These are phyloP conservation scores for Rhizopogon sp. DNA, from an alignment of 768 basidiomycete species.

Conservation along the genomic window DNA sequence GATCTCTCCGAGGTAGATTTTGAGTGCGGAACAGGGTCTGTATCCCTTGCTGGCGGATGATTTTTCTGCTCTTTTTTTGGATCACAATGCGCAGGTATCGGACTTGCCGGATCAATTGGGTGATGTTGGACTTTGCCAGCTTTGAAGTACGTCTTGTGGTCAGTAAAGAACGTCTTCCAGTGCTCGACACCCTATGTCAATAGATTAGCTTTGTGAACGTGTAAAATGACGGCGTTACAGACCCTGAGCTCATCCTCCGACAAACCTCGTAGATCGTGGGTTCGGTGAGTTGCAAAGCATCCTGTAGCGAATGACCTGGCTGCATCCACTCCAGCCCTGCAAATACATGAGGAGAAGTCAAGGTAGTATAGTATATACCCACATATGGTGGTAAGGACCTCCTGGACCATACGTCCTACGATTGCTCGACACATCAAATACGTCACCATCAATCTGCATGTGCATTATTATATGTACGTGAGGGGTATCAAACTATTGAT, in stretches of 20 bases:
- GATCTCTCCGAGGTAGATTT: constrained; percentile 3
- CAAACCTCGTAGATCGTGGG: constrained; percentile 86
- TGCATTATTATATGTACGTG: constrained; percentile 2
- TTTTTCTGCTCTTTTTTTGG: constrained; percentile 44
- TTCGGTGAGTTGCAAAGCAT: constrained; percentile 86
- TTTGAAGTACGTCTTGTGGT: constrained; percentile 75
- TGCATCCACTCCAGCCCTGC: constrained; percentile 82
- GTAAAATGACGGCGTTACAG: constrained; percentile 19
- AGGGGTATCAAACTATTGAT: constrained; percentile 3
- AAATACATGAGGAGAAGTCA: constrained; percentile 11
- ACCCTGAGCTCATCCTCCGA: constrained; percentile 67
- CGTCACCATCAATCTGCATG: constrained; percentile 80
- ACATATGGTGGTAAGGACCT: constrained; percentile 77
- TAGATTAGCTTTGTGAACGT: neutral
- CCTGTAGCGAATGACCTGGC: constrained; percentile 91
- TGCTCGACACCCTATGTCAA: constrained; percentile 60
- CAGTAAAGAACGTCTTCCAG: constrained; percentile 88
- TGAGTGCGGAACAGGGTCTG: constrained; percentile 23
- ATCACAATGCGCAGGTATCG: constrained; percentile 73
- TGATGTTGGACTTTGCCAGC: constrained; percentile 73
- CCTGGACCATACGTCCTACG: constrained; percentile 81
- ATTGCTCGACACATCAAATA: constrained; percentile 86
- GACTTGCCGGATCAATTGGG: constrained; percentile 70
- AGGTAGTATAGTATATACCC: constrained; percentile 11
- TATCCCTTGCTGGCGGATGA: constrained; percentile 17